Conservation (phyloP, 2,329 filamentous ascomycete genomes). For the Periconia digitata region DNA sequence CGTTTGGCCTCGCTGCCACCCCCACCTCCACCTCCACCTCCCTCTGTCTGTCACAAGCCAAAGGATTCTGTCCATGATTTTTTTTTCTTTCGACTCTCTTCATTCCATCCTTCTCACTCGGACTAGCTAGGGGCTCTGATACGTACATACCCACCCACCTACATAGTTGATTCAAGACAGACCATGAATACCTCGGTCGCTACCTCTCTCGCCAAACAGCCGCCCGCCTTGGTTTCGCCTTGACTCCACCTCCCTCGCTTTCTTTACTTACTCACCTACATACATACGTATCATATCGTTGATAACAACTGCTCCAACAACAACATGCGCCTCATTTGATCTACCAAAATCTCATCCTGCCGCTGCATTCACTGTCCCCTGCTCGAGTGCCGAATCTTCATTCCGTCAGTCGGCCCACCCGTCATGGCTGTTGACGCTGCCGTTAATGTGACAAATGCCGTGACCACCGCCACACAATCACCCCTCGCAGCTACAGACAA, state of each 20-base stretch:
- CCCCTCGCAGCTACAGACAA: conserved; percentile 22
- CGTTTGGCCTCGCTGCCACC: neutral
- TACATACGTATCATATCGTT: neutral
- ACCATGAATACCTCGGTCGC: neutral
- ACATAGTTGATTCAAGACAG: neutral
- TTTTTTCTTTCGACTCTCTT: too few relatives aligned
- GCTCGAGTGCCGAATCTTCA: neutral
- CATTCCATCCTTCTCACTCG: too few relatives aligned
- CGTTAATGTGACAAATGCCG: conserved; percentile 12
- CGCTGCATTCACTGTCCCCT: neutral
- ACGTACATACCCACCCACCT: too few relatives aligned
- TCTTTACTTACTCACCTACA: neutral
- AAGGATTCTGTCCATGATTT: too few relatives aligned
- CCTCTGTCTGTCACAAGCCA: neutral
- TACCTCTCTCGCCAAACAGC: neutral
- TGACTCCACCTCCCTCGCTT: neutral
- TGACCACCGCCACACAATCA: conserved; percentile 20
- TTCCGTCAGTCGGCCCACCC: neutral
- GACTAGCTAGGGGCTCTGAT: too few relatives aligned
- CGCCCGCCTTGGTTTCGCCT: neutral
- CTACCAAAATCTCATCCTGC: too few relatives aligned
- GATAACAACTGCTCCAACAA: neutral
- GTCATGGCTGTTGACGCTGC: neutral
- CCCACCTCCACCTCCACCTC: conserved; percentile 3
- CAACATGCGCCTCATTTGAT: too few relatives aligned